Evolutionary conservation across 2,329 filamentous ascomycete genomes (phyloP).

Genomic region (Periconia sp.): DNA sequence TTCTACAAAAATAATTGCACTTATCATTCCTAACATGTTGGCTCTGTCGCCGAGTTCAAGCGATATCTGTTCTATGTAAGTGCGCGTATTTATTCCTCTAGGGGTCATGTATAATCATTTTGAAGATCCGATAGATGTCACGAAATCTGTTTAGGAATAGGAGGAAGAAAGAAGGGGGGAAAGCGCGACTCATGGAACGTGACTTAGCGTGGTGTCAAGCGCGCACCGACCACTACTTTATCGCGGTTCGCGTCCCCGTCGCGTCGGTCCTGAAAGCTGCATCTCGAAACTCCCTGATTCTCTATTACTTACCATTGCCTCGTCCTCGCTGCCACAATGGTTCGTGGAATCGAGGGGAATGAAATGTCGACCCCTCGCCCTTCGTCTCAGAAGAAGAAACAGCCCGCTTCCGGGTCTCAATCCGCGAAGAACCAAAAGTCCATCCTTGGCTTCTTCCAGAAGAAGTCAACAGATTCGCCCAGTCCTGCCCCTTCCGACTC

Average conservation of each 20-base stretch:
- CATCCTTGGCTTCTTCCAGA: conserved; percentile 82
- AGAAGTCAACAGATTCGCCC: conserved; percentile 58
- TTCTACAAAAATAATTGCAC: too few relatives aligned
- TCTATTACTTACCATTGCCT: background rate
- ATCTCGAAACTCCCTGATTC: background rate
- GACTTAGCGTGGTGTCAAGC: too few relatives aligned
- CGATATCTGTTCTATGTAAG: too few relatives aligned
- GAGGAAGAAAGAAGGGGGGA: background rate
- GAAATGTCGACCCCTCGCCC: conserved; percentile 53
- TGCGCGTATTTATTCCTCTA: too few relatives aligned
- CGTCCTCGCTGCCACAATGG: conserved; percentile 37
- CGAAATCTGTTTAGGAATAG: too few relatives aligned
- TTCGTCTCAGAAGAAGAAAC: conserved; percentile 55
- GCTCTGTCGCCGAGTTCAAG: too few relatives aligned
- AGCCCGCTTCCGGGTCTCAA: conserved; percentile 52
- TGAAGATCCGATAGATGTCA: too few relatives aligned
- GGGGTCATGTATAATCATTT: too few relatives aligned
- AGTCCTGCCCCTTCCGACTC: conserved; percentile 42
- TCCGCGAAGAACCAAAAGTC: conserved; percentile 69
- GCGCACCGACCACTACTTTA: background rate
- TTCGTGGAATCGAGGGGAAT: conserved; percentile 54
- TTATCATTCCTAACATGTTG: too few relatives aligned
- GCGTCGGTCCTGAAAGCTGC: background rate
- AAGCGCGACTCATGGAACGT: background rate
- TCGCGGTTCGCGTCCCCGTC: background rate